Evolutionary conservation across 768 basidiomycete genomes (phyloP), one percentile per base, ranked within the genome.

Genomic region (Amyloporia xantha): DNA sequence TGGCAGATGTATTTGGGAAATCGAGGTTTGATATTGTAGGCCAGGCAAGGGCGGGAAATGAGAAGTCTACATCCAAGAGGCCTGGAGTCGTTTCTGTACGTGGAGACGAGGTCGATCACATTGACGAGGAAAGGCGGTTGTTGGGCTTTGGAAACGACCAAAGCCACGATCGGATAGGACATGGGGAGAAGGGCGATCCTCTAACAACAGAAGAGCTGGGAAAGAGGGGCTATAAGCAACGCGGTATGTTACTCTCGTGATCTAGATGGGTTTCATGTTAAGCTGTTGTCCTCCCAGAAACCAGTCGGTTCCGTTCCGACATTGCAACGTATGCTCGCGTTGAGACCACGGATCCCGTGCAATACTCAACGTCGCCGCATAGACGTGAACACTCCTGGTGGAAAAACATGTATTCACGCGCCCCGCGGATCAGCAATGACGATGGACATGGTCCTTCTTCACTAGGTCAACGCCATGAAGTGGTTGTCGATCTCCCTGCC

Each of bases 101-200:
- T 77, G 15, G 69, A 72, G 70, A 72, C 41, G 66, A 67, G 53
- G 62, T 68, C 10, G 67, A 71, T 9, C 68, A 72, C n/a, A 57
- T 75, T 11, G 71, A 62, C 26, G 73, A 70, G 0, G 74, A 75
- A 51, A 65, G 69, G 53, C 76, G 78, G 54, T 81, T 78, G 79
- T 61, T 82, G 7, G 73, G 74, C 20, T 28, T 70, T 1, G 75
- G 75, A 1, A 69, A 75, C 54, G 63, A 71, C 54, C 50, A 50
- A 27, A 26, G 41, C 13, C 9, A 40, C 9, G 39, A n/a, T n/a
- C n/a, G n/a, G n/a, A n/a, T n/a, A n/a, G n/a, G n/a, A n/a, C n/a
- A n/a, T n/a, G n/a, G 68, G 44, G 79, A 81, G 61, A 69, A 69
- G n/a, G n/a, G n/a, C n/a, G n/a, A n/a, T n/a, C n/a, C n/a, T n/a